A percentile compares a stretch with the other conserved stretches of the same genome.
These are phyloP conservation scores for Scleroderma citrinum DNA, from an alignment of 768 basidiomycete species.

Conservation along the genomic window DNA sequence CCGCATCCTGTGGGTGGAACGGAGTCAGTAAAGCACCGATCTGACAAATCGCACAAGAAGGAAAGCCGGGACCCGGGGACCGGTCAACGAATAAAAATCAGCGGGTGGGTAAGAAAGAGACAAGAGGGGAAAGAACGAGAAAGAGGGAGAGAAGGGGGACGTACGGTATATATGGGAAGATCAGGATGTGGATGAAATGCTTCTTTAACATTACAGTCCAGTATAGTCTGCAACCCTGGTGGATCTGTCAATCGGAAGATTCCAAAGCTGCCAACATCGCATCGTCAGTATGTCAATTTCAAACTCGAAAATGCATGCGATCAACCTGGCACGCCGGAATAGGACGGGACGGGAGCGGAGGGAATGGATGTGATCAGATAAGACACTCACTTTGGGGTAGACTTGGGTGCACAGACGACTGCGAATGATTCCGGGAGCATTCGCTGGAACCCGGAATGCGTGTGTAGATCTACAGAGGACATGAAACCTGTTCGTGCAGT, in stretches of 20 bases:
- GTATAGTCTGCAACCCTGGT: constrained; percentile 67
- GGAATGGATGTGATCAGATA: too few species aligned
- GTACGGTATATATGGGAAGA: constrained; percentile 78
- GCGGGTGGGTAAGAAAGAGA: too few species aligned
- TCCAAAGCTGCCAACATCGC: constrained; percentile 59
- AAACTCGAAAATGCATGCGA: background rate
- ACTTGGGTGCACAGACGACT: constrained; percentile 83
- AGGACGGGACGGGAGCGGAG: too few species aligned
- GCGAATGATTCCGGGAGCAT: constrained; percentile 93
- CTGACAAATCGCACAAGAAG: background rate
- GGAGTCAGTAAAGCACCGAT: background rate
- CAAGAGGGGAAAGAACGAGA: too few species aligned
- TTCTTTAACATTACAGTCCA: constrained; percentile 61
- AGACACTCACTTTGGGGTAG: constrained; percentile 65
- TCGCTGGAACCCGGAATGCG: constrained; percentile 81
- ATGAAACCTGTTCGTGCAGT: constrained; percentile 59
- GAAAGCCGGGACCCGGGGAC: background rate
- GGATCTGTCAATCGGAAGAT: constrained; percentile 90
- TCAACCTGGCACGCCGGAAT: too few species aligned
- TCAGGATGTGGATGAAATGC: constrained; percentile 87
- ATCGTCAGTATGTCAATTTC: background rate
- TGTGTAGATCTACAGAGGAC: constrained; percentile 91
- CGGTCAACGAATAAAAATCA: too few species aligned
- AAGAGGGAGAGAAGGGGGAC: constrained; percentile 19
- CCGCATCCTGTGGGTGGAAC: constrained; percentile 54